These are phyloP conservation scores for Exophiala aquamarina DNA, from an alignment of 2,329 filamentous ascomycete genomes.

Conservation along the genomic window DNA sequence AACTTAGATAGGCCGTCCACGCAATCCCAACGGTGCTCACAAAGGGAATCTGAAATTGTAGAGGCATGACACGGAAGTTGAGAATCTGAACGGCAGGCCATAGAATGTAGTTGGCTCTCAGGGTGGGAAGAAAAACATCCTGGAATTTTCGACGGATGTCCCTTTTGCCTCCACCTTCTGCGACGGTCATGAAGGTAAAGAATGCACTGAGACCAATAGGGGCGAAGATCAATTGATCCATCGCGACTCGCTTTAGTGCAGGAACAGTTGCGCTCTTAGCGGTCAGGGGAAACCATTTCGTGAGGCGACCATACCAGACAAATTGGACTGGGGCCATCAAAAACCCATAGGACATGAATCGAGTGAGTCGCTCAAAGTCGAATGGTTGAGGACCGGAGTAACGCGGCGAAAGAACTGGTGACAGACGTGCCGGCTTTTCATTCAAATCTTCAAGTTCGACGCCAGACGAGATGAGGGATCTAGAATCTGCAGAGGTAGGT, in stretches of 20 bases:
- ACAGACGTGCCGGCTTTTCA: slow-evolving; percentile 67
- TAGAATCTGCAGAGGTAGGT: slow-evolving; percentile 48
- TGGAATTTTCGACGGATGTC: slow-evolving; percentile 81
- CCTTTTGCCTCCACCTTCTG: slow-evolving; percentile 83
- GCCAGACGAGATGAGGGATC: slow-evolving; percentile 53
- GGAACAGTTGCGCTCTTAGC: slow-evolving; percentile 72
- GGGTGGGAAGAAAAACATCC: slow-evolving; percentile 88
- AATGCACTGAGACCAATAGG: slow-evolving; percentile 84
- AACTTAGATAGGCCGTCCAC: slow-evolving; percentile 94
- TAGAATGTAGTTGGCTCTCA: slow-evolving; percentile 93
- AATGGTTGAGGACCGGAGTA: slow-evolving; percentile 74
- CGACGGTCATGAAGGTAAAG: slow-evolving; percentile 94
- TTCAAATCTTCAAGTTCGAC: slow-evolving; percentile 90
- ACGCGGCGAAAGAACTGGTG: slow-evolving; percentile 67
- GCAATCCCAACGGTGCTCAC: slow-evolving; percentile 94
- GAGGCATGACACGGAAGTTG: slow-evolving; percentile 93
- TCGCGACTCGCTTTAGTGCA: slow-evolving; percentile 83
- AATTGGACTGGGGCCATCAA: slow-evolving; percentile 94
- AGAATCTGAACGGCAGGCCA: slow-evolving; percentile 96
- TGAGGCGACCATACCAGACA: slow-evolving; percentile 90
- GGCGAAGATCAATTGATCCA: slow-evolving; percentile 92
- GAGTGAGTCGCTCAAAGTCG: slow-evolving; percentile 89
- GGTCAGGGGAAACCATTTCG: slow-evolving; percentile 77
- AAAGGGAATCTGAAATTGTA: slow-evolving; percentile 96
- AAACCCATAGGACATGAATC: slow-evolving; percentile 98